Conservation (phyloP, 305 asterid genomes). For the Lippia alba region DNA sequence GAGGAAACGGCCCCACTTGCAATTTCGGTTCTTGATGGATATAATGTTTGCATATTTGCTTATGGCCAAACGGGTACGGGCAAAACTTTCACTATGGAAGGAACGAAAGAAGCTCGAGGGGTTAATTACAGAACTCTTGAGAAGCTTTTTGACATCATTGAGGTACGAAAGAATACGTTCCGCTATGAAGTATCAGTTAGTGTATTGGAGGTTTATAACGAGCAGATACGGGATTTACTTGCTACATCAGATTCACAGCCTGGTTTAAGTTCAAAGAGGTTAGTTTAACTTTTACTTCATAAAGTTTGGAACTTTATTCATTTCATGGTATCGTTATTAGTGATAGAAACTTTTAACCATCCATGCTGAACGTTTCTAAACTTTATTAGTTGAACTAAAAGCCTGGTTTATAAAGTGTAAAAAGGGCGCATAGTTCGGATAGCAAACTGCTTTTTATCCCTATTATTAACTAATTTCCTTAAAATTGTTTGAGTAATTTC, state of each 20-base stretch:
- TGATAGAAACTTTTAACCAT: not conserved
- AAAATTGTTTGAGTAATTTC: slow-evolving; percentile 20
- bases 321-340: not conserved
- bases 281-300: not conserved
- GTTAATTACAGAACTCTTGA: slow-evolving; percentile 92
- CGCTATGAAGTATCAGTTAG: slow-evolving; percentile 80
- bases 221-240: slow-evolving; percentile 85
- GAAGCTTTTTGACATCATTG: slow-evolving; percentile 77
- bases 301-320: not conserved
- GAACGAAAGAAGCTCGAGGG: slow-evolving; percentile 88
- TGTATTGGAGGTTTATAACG: slow-evolving; percentile 94
- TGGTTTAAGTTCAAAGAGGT: slow-evolving; percentile 68
- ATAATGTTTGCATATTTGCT: slow-evolving; percentile 89
- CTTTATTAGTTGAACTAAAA: not conserved
- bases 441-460: too few species aligned
- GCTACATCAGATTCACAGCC: slow-evolving; percentile 61
- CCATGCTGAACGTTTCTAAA: not conserved
- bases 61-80: slow-evolving; percentile 99
- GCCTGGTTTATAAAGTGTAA: too few species aligned
- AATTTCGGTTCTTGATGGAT: slow-evolving; percentile 91
- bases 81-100: slow-evolving; percentile 97
- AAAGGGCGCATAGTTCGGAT: too few species aligned
- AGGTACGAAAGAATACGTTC: slow-evolving; percentile 69
- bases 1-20: slow-evolving; percentile 93
- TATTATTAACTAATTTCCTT: not conserved